Conservation (phyloP, 192 early-diverging fungal species). For the Gryganskiella cystojenkinii region DNA sequence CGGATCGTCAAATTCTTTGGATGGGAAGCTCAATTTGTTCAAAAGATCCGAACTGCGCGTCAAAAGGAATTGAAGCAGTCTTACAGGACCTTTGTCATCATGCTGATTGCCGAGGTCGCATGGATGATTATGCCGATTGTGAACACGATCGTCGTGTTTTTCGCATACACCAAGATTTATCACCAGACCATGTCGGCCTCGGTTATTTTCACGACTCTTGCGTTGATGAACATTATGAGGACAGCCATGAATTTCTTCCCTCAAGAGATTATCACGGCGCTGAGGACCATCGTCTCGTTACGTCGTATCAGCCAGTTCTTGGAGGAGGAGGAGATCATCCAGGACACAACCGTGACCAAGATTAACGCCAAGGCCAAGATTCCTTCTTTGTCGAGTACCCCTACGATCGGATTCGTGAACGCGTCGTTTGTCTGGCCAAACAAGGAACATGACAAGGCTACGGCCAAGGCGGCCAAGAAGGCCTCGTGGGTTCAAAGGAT, state of each 20-base stretch:
- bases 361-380: not conserved
- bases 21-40: constrained; percentile 81
- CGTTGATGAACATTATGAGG: constrained; percentile 72
- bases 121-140: constrained; percentile 65
- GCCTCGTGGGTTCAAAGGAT: constrained; percentile 15
- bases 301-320: too few species aligned
- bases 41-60: constrained; percentile 69
- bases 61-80: too few species aligned
- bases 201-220: constrained; percentile 65
- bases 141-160: constrained; percentile 64
- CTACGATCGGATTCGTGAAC: constrained; percentile 65
- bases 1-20: constrained; percentile 95
- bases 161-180: constrained; percentile 61
- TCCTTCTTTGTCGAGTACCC: not conserved
- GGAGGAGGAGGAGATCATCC: not conserved
- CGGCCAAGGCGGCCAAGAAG: constrained; percentile 24
- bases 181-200: constrained; percentile 31
- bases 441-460: constrained; percentile 7
- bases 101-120: not conserved
- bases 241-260: constrained; percentile 67
- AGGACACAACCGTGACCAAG: not conserved
- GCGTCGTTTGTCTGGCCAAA: constrained; percentile 70
- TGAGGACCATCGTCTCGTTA: too few species aligned
- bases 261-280: constrained; percentile 39
- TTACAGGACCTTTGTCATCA: too few species aligned